A percentile compares a stretch with the other conserved stretches of the same genome.
Conservation (phyloP, 2,329 filamentous ascomycete genomes). For the Scleromitrula shiraiana region DNA sequence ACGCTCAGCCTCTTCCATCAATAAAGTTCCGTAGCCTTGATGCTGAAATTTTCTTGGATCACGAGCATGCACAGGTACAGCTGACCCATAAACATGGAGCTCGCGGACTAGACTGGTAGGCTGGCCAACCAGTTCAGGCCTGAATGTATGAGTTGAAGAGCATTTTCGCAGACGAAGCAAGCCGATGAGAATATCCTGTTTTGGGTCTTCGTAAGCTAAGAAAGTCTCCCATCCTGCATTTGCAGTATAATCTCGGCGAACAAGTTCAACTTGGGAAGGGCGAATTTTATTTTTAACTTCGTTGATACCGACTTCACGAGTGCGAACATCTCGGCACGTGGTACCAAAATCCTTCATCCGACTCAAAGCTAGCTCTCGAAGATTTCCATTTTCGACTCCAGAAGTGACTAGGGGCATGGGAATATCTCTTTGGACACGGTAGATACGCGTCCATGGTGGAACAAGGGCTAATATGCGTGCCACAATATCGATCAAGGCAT, state of each 20-base stretch:
- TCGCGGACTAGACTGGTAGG: conserved; percentile 89
- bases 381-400: conserved; percentile 94
- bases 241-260: conserved; percentile 86
- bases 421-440: conserved; percentile 96
- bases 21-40: conserved; percentile 87
- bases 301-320: conserved; percentile 94
- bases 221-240: conserved; percentile 99
- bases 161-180: conserved; percentile 85
- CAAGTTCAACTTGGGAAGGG: conserved; percentile 90
- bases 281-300: conserved; percentile 99
- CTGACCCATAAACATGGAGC: conserved; percentile 92
- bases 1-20: conserved; percentile 97
- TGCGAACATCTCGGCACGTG: conserved; percentile 90
- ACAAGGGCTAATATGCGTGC: conserved; percentile 92
- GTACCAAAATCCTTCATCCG: conserved; percentile 99
- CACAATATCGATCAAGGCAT: conserved; percentile 89
- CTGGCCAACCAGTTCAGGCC: conserved; percentile 76
- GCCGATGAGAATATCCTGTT: conserved; percentile 95
- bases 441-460: conserved; percentile 96
- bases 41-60: conserved; percentile 98
- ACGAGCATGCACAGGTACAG: conserved; percentile 92
- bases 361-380: conserved; percentile 87
- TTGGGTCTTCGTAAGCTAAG: conserved; percentile 93
- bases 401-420: conserved; percentile 99
- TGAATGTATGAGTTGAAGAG: conserved; percentile 83